phyloP scores from a whole-genome alignment of 148 eudicot genomes.

The Selenicereus undatus region DNA sequence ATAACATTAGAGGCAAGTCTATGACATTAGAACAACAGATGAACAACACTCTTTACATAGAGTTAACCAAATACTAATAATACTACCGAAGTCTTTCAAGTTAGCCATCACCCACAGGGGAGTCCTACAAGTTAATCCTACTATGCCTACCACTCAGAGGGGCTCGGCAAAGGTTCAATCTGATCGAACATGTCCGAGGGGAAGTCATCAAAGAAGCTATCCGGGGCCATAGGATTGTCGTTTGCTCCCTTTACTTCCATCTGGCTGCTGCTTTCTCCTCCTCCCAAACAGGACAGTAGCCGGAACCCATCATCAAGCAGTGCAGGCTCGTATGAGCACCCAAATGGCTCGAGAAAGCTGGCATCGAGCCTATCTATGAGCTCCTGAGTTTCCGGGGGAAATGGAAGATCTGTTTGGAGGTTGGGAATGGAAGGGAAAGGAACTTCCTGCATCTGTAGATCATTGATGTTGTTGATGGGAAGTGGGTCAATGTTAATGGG shows the following conservation, averaged over 20 bases:
- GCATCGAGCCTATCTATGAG: slow-evolving; percentile 31
- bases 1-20: not conserved
- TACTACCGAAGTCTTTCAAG: slow-evolving; percentile 12
- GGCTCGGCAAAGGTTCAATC: slow-evolving; percentile 60
- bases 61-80: not conserved
- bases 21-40: not conserved
- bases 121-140: not conserved
- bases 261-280: not conserved
- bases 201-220: slow-evolving; percentile 67
- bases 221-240: slow-evolving; percentile 33
- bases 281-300: slow-evolving; percentile 31
- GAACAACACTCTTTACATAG: not conserved
- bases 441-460: slow-evolving; percentile 3
- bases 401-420: slow-evolving; percentile 20
- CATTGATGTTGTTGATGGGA: not conserved
- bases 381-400: slow-evolving; percentile 33
- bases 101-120: slow-evolving; percentile 8
- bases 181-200: slow-evolving; percentile 75
- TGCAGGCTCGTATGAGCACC: slow-evolving; percentile 18
- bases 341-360: slow-evolving; percentile 39
- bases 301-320: slow-evolving; percentile 19
- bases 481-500: not conserved
- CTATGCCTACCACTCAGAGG: slow-evolving; percentile 51
- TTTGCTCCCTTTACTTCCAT: slow-evolving; percentile 17
- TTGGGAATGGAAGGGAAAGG: slow-evolving; percentile 17